A percentile compares a stretch with the other conserved stretches of the same genome.
Evolutionary conservation across 495 filamentous ascomycete species (phyloP).

Genomic region (Pseudotulostoma volvatum): DNA sequence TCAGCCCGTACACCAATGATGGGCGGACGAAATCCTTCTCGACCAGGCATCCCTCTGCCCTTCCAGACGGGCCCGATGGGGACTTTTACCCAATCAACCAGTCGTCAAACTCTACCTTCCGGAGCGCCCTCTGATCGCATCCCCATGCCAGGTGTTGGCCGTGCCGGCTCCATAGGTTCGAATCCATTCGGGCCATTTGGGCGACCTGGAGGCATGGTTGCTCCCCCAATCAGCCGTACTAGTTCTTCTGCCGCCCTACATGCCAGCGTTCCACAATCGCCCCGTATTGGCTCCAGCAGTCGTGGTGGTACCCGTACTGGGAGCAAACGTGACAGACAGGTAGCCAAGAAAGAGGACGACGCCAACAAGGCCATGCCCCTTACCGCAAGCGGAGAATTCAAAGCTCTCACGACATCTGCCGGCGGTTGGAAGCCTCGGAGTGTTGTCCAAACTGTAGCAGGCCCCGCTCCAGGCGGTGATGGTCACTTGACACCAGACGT

Average conservation of each 20-base stretch:
- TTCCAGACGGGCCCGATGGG: conserved; percentile 75
- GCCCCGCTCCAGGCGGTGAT: conserved; percentile 36
- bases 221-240: conserved; percentile 33
- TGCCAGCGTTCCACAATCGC: conserved; percentile 32
- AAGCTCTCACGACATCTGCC: conserved; percentile 52
- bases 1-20: conserved; percentile 52
- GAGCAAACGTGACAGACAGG: conserved; percentile 48
- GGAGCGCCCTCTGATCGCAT: conserved; percentile 14
- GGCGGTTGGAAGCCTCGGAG: conserved; percentile 86
- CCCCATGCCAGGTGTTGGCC: conserved; percentile 18
- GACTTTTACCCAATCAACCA: conserved; percentile 32
- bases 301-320: conserved; percentile 34
- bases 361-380: conserved; percentile 74
- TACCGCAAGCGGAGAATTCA: conserved; percentile 61
- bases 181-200: conserved; percentile 43
- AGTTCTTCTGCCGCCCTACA: conserved; percentile 37
- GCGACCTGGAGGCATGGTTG: conserved; percentile 39
- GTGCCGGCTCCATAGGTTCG: conserved; percentile 22
- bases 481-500: conserved; percentile 70
- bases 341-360: conserved; percentile 42
- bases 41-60: conserved; percentile 19
- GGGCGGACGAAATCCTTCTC: conserved; percentile 30
- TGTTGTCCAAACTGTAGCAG: conserved; percentile 32
- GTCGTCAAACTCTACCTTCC: conserved; percentile 4
- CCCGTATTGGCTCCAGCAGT: conserved; percentile 32